Base-by-base conservation (phyloP, 257 asterid species). In the Capsicum rhomboideum region DNA sequence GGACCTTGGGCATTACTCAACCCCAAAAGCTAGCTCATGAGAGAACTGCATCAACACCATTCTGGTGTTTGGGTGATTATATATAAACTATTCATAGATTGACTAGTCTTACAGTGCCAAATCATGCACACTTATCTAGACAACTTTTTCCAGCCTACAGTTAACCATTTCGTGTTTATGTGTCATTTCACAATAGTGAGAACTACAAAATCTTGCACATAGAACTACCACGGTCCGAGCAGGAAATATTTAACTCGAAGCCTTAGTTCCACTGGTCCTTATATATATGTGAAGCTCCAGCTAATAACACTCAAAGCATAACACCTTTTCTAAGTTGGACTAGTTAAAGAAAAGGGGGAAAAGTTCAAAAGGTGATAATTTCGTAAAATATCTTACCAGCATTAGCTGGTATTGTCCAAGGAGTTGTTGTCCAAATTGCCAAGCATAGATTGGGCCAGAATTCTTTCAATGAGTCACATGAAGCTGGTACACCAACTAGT, bases 401-500 rank as follows among this genome's bases (percentile, higher is more conserved):
- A 90, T 96, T 96, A 80, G 99, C 98, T 54, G 99, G 99, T 86
- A 96, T 92, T 40, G 99, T 96, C 99, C 99, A 96, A 18, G 99
- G 99, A 72, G 99, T 96, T 56, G 98, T 96, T 82, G 99, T 96
- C 99, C 99, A 96, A 82, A 96, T 90, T 87, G 98, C 97, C 90
- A 96, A 87, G 84, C 91, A 86, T 92, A 96, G 82, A 88, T 94
- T 91, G 54, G 97, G 97, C n/a, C 86, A 83, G 85, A 89, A 94
- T 67, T 93, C 97, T 72, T 92, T 91, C 18, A 94, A 88, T 81
- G 85, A 59, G 81, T 91, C 88, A 86, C 86, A 85, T 10, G 95
- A 92, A 81, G 88, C 82, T 54, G 95, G 90, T 78, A 89, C 86
- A 87, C 90, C 85, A 81, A 89, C 90, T 89, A 96, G 82, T 87